A percentile compares a stretch with the other conserved stretches of the same genome.
Evolutionary conservation across 164 flowering plant genomes (phyloP).

Genomic region (Cinnamomum chago): DNA sequence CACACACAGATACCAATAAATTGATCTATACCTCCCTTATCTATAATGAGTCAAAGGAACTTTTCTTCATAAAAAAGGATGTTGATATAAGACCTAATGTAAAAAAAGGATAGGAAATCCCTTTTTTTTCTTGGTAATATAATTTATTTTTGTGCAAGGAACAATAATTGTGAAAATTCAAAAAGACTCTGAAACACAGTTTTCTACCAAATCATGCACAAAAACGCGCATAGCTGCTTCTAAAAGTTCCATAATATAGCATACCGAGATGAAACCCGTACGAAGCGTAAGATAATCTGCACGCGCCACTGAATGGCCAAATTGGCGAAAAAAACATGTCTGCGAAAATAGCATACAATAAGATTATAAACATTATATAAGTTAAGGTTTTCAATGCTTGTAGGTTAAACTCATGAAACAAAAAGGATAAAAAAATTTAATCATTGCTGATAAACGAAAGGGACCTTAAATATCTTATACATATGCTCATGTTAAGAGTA

Average conservation of each 20-base stretch:
- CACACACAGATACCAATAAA: too few relatives aligned
- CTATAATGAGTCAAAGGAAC: neutral
- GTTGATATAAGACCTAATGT: neutral
- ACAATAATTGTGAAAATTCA: neutral
- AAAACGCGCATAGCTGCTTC: neutral
- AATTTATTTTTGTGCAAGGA: slow-evolving; percentile 2
- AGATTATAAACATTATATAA: neutral
- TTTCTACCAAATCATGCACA: neutral
- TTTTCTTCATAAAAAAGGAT: neutral
- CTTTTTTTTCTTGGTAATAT: too few relatives aligned
- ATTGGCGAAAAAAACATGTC: slow-evolving; percentile 96
- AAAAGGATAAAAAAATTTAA: neutral
- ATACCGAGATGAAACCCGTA: slow-evolving; percentile 82
- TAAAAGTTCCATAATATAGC: slow-evolving; percentile 6
- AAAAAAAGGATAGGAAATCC: slow-evolving; percentile 2
- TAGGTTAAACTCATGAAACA: neutral
- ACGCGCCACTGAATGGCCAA: slow-evolving; percentile 85
- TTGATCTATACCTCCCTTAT: neutral
- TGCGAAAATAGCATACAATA: slow-evolving; percentile 20
- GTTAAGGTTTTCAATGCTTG: neutral
- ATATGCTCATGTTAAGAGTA: neutral
- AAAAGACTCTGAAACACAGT: neutral
- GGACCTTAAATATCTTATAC: neutral
- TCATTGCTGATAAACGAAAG: neutral
- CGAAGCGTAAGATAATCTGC: slow-evolving; percentile 90